A percentile compares a stretch with the other conserved stretches of the same genome.
Evolutionary conservation across 192 early-diverging fungal genomes (phyloP).

Genomic region (Lunasporangiospora selenospora): DNA sequence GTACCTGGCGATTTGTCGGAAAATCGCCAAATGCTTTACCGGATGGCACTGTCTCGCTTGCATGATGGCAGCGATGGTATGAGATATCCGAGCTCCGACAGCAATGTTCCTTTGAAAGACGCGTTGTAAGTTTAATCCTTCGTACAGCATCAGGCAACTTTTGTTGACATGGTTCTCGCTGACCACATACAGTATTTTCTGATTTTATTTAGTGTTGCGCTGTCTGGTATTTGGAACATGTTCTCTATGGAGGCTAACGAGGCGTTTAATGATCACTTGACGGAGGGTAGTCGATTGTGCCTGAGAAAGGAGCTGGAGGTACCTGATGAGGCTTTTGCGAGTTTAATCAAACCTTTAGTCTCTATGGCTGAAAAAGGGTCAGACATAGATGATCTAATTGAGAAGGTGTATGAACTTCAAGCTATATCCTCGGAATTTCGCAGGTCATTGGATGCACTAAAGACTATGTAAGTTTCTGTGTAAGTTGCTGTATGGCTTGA

Average conservation of each 20-base stretch:
- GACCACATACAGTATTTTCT: not conserved
- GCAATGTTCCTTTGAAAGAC: not conserved
- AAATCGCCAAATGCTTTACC: not conserved
- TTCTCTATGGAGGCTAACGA: not conserved
- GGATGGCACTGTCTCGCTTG: not conserved
- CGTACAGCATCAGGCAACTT: constrained; percentile 1
- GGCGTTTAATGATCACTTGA: not conserved
- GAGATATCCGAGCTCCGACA: not conserved
- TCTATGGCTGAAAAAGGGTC: constrained; percentile 3
- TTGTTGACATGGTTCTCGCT: constrained; percentile 2
- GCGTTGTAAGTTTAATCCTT: constrained; percentile 1
- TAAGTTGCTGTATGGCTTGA: not conserved
- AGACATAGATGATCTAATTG: constrained; percentile 2
- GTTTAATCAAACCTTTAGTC: not conserved
- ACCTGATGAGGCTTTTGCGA: too few relatives aligned
- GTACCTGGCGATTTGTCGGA: not conserved
- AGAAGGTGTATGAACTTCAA: constrained; percentile 1
- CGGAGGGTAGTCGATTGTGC: not conserved
- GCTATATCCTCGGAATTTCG: constrained; percentile 1
- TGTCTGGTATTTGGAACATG: not conserved
- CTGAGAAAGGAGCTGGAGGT: not conserved
- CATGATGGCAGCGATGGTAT: not conserved
- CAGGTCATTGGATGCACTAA: constrained; percentile 3
- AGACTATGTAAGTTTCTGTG: constrained; percentile 1
- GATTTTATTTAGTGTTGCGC: not conserved